These are phyloP conservation scores for Populus hybrid DNA, from an alignment of 441 rosid genomes.

Conservation along the genomic window DNA sequence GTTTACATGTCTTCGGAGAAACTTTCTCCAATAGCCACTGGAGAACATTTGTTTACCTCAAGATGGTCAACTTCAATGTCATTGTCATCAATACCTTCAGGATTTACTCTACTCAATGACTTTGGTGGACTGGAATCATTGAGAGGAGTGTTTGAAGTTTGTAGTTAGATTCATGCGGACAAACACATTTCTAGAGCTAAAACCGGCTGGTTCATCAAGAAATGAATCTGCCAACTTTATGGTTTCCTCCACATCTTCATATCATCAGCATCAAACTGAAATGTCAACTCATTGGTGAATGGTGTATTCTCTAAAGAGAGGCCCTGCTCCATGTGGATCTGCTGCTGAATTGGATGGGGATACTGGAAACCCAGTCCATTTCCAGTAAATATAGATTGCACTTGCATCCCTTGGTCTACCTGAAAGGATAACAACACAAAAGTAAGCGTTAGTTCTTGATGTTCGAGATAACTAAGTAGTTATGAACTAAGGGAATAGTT, in stretches of 20 bases:
- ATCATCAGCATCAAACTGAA: neutral
- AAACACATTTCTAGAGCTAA: neutral
- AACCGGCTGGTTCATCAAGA: neutral
- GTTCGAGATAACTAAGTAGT: neutral
- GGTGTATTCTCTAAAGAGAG: neutral
- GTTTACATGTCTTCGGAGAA: neutral
- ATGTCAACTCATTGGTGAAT: neutral
- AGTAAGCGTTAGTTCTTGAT: neutral
- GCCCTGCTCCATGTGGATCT: slow-evolving; percentile 6
- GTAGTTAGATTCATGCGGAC: neutral
- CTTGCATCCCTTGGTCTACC: neutral
- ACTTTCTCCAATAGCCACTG: neutral
- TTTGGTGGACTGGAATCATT: neutral
- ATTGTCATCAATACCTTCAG: neutral
- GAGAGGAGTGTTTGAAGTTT: neutral
- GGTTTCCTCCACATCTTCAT: neutral
- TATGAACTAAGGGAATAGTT: too few species aligned
- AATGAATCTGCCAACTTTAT: slow-evolving; percentile 3
- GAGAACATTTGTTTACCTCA: neutral
- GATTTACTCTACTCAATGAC: neutral
- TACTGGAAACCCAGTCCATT: neutral
- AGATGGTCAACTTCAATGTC: neutral
- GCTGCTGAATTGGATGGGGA: neutral
- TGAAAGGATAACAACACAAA: neutral
- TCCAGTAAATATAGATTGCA: neutral